Conservation (phyloP, 108 stramenopile species). For the Chaetoceros muelleri region DNA sequence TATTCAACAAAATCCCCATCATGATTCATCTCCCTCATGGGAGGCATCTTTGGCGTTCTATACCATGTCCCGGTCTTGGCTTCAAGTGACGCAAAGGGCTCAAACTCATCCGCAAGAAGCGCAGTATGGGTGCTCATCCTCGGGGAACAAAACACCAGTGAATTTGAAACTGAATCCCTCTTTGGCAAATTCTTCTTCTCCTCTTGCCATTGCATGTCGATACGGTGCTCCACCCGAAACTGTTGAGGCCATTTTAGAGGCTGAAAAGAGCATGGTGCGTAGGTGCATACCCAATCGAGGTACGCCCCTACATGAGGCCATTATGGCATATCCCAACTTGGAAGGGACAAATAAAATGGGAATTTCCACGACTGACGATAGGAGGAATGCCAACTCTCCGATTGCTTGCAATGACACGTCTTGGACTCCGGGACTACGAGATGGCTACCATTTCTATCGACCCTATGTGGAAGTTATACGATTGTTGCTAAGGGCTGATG, state of each 20-base stretch:
- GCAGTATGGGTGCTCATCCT: too few species aligned
- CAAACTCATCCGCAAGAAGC: slow-evolving; percentile 5
- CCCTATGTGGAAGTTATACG: background rate
- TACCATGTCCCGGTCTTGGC: background rate
- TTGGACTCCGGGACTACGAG: too few species aligned
- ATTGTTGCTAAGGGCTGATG: background rate
- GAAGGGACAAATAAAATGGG: background rate
- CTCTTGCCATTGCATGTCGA: slow-evolving; percentile 54
- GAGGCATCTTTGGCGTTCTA: background rate
- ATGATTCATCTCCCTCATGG: background rate
- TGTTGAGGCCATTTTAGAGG: slow-evolving; percentile 37
- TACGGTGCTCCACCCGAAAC: slow-evolving; percentile 48
- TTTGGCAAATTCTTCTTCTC: slow-evolving; percentile 24
- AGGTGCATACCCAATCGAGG: slow-evolving; percentile 47
- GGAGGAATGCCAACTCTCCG: too few species aligned
- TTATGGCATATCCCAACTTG: slow-evolving; percentile 9
- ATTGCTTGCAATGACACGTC: too few species aligned
- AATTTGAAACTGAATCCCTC: too few species aligned
- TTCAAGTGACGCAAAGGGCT: slow-evolving; percentile 1
- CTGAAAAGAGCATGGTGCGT: slow-evolving; percentile 27
- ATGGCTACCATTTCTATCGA: too few species aligned
- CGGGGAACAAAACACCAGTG: background rate
- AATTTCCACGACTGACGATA: too few species aligned
- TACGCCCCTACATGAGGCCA: slow-evolving; percentile 62
- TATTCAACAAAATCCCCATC: too few species aligned